Percentiles rank a stretch among this genome's conserved stretches.
Evolutionary conservation across 345 rosid species (phyloP).

Genomic region (Ceriops tagal): DNA sequence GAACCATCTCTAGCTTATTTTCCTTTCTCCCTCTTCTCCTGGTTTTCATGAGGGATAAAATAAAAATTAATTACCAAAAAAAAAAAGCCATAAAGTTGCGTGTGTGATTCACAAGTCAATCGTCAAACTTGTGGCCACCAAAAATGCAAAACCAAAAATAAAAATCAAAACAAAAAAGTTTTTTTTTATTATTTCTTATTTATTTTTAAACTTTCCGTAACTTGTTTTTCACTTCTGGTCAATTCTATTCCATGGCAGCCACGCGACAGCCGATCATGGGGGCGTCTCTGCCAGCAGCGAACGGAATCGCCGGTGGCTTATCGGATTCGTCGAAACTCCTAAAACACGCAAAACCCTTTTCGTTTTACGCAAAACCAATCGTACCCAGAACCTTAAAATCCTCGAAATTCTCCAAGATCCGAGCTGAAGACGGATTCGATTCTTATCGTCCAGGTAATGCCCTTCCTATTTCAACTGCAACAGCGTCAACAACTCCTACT

Average conservation of each 20-base stretch:
- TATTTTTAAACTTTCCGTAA: not conserved
- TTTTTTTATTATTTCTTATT: not conserved
- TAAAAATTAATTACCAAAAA: too few species aligned
- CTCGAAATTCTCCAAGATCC: constrained; percentile 1
- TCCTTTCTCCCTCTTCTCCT: too few species aligned
- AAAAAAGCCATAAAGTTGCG: not conserved
- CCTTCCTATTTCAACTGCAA: too few species aligned
- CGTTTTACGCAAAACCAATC: not conserved
- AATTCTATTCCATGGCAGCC: not conserved
- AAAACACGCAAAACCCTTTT: constrained; percentile 18
- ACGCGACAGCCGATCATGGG: constrained; percentile 10
- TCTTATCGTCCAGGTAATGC: constrained; percentile 16
- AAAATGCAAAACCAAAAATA: not conserved
- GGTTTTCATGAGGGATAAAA: too few species aligned
- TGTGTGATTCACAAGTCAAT: constrained; percentile 11
- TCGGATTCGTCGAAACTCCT: constrained; percentile 14
- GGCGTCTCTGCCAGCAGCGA: constrained; percentile 21
- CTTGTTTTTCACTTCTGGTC: not conserved
- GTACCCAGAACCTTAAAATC: not conserved
- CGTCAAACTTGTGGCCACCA: constrained; percentile 8
- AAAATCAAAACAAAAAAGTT: too few species aligned
- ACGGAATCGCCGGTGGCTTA: constrained; percentile 19
- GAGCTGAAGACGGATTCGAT: constrained; percentile 25
- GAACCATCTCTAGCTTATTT: too few species aligned
- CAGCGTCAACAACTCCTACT: constrained; percentile 13